A percentile compares a stretch with the other conserved stretches of the same genome.
Conservation (phyloP, 371 early-diverging fungal genomes). For the Mycotypha africana region DNA sequence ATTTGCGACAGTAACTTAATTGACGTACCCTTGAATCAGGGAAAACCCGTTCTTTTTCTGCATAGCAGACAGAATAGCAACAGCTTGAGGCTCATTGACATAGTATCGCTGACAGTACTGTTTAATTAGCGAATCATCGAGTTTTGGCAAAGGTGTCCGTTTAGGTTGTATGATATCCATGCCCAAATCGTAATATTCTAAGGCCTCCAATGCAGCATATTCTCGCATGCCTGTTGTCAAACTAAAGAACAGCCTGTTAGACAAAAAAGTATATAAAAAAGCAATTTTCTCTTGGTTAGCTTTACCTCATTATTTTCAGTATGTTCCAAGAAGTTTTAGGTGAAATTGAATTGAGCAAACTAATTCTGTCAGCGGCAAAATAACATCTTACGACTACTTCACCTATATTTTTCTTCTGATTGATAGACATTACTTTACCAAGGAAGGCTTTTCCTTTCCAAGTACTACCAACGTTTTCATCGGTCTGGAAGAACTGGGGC, state of each 20-base stretch:
- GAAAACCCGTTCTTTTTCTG: slow-evolving; percentile 71
- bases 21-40: slow-evolving; percentile 79
- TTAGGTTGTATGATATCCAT: slow-evolving; percentile 64
- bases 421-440: slow-evolving; percentile 52
- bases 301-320: slow-evolving; percentile 26
- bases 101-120: slow-evolving; percentile 56
- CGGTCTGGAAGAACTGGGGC: slow-evolving; percentile 25
- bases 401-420: slow-evolving; percentile 35
- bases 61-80: slow-evolving; percentile 73
- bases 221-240: slow-evolving; percentile 82
- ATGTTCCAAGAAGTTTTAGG: slow-evolving; percentile 40
- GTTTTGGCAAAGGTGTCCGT: slow-evolving; percentile 14
- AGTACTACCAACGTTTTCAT: not conserved
- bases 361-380: slow-evolving; percentile 40
- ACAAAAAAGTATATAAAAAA: not conserved
- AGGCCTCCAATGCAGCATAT: slow-evolving; percentile 68
- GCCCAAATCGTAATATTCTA: slow-evolving; percentile 61
- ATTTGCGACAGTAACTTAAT: too few relatives aligned
- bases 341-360: slow-evolving; percentile 32
- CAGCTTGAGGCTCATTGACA: slow-evolving; percentile 89
- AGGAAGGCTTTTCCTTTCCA: slow-evolving; percentile 46
- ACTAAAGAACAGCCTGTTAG: too few relatives aligned
- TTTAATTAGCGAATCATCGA: slow-evolving; percentile 24
- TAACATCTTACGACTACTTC: slow-evolving; percentile 44
- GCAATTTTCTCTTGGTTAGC: not conserved